Base-by-base conservation (phyloP, 148 eudicot species). In the Heliosperma pusillum region DNA sequence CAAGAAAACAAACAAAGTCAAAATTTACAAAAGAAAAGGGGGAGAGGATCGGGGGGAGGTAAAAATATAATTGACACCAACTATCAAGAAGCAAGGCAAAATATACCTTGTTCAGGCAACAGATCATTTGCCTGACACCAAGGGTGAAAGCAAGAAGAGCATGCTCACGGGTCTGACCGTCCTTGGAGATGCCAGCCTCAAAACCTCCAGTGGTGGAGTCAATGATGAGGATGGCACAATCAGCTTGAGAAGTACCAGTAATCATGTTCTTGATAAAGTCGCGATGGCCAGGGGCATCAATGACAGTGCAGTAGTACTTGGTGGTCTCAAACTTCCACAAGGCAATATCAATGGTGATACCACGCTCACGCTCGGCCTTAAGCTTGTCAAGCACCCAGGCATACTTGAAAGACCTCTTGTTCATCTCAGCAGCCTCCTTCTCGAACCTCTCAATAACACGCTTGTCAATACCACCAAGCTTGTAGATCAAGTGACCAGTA, bases 391-490 rank as follows among this genome's bases (percentile, higher is more conserved):
- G n/a, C 44, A 86, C 89, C 89, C 89, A 86, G 0, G 89, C 89
- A 13, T 84, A 86, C 85, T 86, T 82, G 79, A 86, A 86, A 45
- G 89, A 84, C 80, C 89, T 84, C 82, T 86, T 86, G 87, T 86
- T 86, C 89, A 86, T 84, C 87, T 86, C 89, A 82, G 87, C 87
- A 33, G 85, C 87, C 56, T 86, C 89, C 81, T 86, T 86, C 82
- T 84, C 87, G 42, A 86, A 84, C 53, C 87, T 84, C 85, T 86
- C 89, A 6, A 86, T 86, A 21, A 82, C 85, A 84, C 87, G 82
- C 87, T 86, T 86, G 87, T 86, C 89, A 71, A 86, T 84, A 62
- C 87, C 87, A 13, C 87, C 87, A 56, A 86, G 84, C 89, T 82
- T 86, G 85, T 84, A 86, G 85, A 82, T 84, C 69, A 86, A 73